Evolutionary conservation across 2,329 filamentous ascomycete genomes (phyloP).

Genomic region (Xylariaceae sp.): DNA sequence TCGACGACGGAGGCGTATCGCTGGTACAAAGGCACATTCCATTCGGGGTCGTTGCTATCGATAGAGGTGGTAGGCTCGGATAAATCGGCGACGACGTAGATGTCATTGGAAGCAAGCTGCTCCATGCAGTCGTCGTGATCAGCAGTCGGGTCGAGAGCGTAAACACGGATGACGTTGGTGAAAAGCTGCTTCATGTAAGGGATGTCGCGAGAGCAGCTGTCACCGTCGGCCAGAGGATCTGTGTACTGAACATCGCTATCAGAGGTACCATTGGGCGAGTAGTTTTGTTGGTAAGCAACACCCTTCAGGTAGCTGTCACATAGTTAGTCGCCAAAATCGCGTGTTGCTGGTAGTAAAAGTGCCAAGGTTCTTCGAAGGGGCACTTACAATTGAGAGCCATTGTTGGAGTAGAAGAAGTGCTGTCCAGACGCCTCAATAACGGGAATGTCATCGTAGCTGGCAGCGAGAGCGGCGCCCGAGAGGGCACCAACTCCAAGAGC

Average conservation of each 20-base stretch:
- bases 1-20: conserved; percentile 86
- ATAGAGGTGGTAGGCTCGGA: conserved; percentile 79
- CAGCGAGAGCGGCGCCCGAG: conserved; percentile 20
- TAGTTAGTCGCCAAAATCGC: background rate
- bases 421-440: conserved; percentile 27
- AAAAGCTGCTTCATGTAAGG: conserved; percentile 72
- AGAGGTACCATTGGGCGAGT: conserved; percentile 45
- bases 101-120: conserved; percentile 75
- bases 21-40: conserved; percentile 72
- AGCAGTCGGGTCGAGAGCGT: conserved; percentile 76
- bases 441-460: conserved; percentile 26
- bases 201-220: conserved; percentile 77
- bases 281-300: conserved; percentile 90
- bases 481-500: conserved; percentile 20
- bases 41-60: conserved; percentile 72
- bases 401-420: conserved; percentile 38
- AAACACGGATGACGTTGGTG: conserved; percentile 93
- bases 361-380: background rate
- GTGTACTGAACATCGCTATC: conserved; percentile 55
- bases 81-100: conserved; percentile 93
- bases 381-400: conserved; percentile 64
- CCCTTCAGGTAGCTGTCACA: conserved; percentile 70
- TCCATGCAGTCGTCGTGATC: conserved; percentile 85
- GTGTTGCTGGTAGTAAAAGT: conserved; percentile 14
- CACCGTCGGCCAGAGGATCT: conserved; percentile 75